A percentile compares a stretch with the other conserved stretches of the same genome.
Evolutionary conservation across 2,329 filamentous ascomycete genomes (phyloP).

Genomic region (Fusarium poae): DNA sequence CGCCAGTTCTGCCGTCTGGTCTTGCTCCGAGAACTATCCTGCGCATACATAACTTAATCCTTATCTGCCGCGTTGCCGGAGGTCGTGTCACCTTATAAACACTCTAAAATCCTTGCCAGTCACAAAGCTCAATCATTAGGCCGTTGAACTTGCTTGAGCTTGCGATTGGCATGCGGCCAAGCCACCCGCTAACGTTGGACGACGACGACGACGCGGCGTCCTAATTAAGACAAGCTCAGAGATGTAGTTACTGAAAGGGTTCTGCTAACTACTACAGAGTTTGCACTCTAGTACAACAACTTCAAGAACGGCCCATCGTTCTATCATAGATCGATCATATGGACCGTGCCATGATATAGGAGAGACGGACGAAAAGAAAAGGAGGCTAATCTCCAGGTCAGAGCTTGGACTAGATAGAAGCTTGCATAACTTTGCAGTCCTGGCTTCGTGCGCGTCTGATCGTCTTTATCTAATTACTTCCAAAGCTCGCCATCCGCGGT

Average conservation of each 20-base stretch:
- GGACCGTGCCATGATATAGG: constrained; percentile 15
- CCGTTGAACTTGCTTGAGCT: constrained; percentile 14
- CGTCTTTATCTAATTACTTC: background rate
- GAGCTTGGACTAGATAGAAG: constrained; percentile 1
- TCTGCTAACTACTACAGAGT: background rate
- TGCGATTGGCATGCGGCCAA: constrained; percentile 32
- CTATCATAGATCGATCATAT: constrained; percentile 15
- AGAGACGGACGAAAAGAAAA: background rate
- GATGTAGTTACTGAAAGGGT: background rate
- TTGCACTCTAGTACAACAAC: background rate
- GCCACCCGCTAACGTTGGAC: constrained; percentile 27
- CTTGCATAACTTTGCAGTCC: background rate
- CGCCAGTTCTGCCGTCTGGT: constrained; percentile 21
- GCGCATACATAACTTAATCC: constrained; percentile 5
- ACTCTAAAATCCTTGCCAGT: constrained; percentile 13
- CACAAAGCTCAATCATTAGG: constrained; percentile 19
- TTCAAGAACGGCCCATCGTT: constrained; percentile 31
- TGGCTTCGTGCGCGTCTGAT: background rate
- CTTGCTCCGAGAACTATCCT: constrained; percentile 10
- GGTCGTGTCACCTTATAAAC: constrained; percentile 10
- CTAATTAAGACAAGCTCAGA: constrained; percentile 28
- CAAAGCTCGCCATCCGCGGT: constrained; percentile 25
- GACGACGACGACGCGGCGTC: constrained; percentile 17
- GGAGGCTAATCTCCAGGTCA: constrained; percentile 3
- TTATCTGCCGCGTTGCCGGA: constrained; percentile 36